A percentile compares a stretch with the other conserved stretches of the same genome.
Evolutionary conservation across 495 filamentous ascomycete genomes (phyloP).

Genomic region (Immersiella caudata): DNA sequence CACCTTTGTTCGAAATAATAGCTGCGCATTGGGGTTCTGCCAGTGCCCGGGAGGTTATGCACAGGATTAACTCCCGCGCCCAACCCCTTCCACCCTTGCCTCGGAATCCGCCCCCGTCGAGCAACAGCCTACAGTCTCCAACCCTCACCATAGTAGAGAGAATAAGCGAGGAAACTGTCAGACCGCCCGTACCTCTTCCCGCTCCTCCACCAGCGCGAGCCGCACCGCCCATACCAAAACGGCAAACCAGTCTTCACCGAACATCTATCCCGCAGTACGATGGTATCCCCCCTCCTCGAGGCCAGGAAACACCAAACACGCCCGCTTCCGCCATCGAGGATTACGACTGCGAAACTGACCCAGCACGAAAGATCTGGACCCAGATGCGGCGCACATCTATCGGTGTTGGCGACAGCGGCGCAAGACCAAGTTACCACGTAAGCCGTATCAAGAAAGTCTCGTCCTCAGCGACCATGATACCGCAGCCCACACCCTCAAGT

Average conservation of each 20-base stretch:
- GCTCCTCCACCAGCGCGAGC: slow-evolving; percentile 19
- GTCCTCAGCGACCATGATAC: slow-evolving; percentile 3
- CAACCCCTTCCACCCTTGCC: slow-evolving; percentile 11
- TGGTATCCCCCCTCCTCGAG: slow-evolving; percentile 2
- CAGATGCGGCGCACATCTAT: slow-evolving; percentile 43
- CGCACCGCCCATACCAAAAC: slow-evolving; percentile 36
- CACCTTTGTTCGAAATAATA: slow-evolving; percentile 45
- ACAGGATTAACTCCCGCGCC: slow-evolving; percentile 31
- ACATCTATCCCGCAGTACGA: neutral
- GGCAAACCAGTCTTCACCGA: slow-evolving; percentile 36
- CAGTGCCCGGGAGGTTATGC: slow-evolving; percentile 44
- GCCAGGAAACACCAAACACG: slow-evolving; percentile 9
- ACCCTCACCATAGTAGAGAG: neutral
- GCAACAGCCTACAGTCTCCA: neutral
- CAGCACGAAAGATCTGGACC: slow-evolving; percentile 52
- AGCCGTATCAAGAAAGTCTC: slow-evolving; percentile 27
- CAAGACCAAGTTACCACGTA: slow-evolving; percentile 27
- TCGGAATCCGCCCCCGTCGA: neutral
- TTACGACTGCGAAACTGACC: slow-evolving; percentile 37
- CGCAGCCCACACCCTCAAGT: neutral
- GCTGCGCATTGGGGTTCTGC: slow-evolving; percentile 47
- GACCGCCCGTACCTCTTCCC: neutral
- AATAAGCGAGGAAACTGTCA: slow-evolving; percentile 22
- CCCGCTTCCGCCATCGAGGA: slow-evolving; percentile 5
- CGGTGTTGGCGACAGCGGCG: slow-evolving; percentile 1